phyloP scores from a whole-genome alignment of 2,329 filamentous ascomycete species.

The Drechslerella stenobrocha region DNA sequence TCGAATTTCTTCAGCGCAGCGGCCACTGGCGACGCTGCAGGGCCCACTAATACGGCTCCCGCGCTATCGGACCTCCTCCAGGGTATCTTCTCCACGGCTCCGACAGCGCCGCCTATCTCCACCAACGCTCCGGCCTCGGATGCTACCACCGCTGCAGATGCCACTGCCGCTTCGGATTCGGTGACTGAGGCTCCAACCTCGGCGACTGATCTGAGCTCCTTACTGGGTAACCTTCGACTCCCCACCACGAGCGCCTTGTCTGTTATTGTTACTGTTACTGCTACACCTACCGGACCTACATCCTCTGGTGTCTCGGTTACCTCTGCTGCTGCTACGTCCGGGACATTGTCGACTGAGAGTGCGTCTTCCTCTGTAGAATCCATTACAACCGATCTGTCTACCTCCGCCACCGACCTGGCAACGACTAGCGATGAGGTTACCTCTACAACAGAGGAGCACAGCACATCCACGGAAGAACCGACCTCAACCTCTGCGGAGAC shows the following conservation, averaged over 20 bases:
- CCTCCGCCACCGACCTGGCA: not conserved
- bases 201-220: not conserved
- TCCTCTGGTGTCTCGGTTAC: not conserved
- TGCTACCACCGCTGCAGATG: not conserved
- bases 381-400: not conserved
- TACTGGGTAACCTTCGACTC: not conserved
- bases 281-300: too few species aligned
- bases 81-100: too few species aligned
- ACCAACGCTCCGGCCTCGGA: not conserved
- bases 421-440: not conserved
- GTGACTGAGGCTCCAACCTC: too few species aligned
- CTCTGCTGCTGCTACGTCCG: not conserved
- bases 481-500: not conserved
- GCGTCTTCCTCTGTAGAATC: constrained; percentile 2
- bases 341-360: not conserved
- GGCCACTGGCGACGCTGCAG: too few species aligned
- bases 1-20: constrained; percentile 1
- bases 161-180: not conserved
- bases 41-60: not conserved
- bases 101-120: too few species aligned
- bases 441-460: not conserved
- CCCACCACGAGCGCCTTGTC: not conserved
- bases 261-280: too few species aligned
- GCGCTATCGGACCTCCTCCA: not conserved
- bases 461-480: not conserved